These are phyloP conservation scores for Solanum clarkiae DNA, from an alignment of 257 asterid species.

Conservation along the genomic window DNA sequence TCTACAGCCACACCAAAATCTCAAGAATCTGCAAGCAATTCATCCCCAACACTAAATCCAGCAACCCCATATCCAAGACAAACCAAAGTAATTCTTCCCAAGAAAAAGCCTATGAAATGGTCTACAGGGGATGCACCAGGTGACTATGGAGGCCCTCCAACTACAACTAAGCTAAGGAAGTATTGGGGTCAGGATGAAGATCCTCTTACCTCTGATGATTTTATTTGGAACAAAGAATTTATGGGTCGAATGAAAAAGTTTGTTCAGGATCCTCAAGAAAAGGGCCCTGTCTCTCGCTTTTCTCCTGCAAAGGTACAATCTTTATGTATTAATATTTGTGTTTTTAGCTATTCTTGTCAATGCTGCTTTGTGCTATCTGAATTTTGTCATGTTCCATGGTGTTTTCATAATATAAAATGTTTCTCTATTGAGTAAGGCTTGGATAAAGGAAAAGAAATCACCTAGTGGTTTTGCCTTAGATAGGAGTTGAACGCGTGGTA, in stretches of 20 bases:
- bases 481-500: no score
- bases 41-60: slow-evolving; percentile 11
- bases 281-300: background rate
- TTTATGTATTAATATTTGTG: background rate
- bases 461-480: no score
- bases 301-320: slow-evolving; percentile 31
- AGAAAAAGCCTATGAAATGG: slow-evolving; percentile 83
- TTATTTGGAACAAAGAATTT: slow-evolving; percentile 86
- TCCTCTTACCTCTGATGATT: slow-evolving; percentile 78
- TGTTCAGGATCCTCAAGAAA: slow-evolving; percentile 41
- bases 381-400: background rate
- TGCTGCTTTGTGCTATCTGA: background rate
- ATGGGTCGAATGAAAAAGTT: slow-evolving; percentile 67
- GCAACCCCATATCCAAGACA: slow-evolving; percentile 12
- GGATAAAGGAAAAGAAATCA: no score
- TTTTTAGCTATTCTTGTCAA: background rate
- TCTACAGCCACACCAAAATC: slow-evolving; percentile 48
- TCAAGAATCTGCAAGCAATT: slow-evolving; percentile 27
- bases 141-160: slow-evolving; percentile 90
- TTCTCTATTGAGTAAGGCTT: no score
- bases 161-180: slow-evolving; percentile 77
- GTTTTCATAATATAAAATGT: background rate
- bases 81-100: slow-evolving; percentile 68
- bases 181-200: slow-evolving; percentile 83
- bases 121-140: slow-evolving; percentile 89